Evolutionary conservation across 805 yeast species (phyloP), one percentile per base, ranked within the genome.

Genomic region (Starmerella bombi): DNA sequence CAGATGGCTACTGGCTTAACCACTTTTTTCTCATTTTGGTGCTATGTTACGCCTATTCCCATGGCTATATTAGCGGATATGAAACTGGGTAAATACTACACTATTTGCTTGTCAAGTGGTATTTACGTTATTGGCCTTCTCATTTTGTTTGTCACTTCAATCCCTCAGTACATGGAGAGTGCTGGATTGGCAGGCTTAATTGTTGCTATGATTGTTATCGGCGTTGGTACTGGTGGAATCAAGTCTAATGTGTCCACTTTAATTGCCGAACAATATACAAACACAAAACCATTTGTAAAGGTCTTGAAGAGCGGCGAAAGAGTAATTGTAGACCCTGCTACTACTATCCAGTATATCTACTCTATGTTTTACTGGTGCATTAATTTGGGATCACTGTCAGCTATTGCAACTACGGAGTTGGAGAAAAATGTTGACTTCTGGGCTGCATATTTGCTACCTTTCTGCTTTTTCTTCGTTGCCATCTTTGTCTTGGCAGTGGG

Each of bases 221-320:
- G 88, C 50, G 51, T 78, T 30, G 88, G 84, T 31, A 77, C 91
- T 25, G 91, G 91, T 54, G 78, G 84, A 51, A 81, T 81, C 56
- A 81, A 81, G 58, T 68, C 85, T 31, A 80, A 80, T 52, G 74
- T 80, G 23, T 72, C 84, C 4, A 79, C 80, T 16, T 66, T 81
- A 56, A 74, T 81, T 56, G 86, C 84, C 35, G 81, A 77, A 53
- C 83, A 77, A 60, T 75, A 71, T 55, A 75, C 77, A 34, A 71
- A 74, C 56, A 64, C 71, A 42, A 67, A 70, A 50, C 78, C 75
- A 47, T 72, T 69, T 37, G 72, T 81, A 41, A 70, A 67, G 57
- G 71, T 70, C 3, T 62, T 70, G 42, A 69, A 70, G 49, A 55
- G 65, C 21, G 93, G 93, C 42, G 76, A 75, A 54, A 67, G 69